Conservation (phyloP, 2,329 filamentous ascomycete genomes). For the Helicocarpus griseus region DNA sequence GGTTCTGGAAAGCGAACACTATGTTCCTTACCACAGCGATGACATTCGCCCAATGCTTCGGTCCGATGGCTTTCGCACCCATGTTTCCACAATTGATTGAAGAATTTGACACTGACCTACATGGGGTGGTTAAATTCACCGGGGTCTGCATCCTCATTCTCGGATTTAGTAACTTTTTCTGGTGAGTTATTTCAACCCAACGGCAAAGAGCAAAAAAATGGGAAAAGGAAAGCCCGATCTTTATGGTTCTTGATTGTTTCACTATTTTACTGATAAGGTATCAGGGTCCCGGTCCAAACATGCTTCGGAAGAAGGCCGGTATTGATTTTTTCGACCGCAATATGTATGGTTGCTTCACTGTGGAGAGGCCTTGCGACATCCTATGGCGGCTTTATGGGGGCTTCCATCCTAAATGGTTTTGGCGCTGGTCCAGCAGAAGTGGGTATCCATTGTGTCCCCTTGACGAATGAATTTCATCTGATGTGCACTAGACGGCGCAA, state of each 20-base stretch:
- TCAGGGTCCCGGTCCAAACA: slow-evolving; percentile 46
- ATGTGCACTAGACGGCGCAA: slow-evolving; percentile 40
- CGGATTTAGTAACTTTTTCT: slow-evolving; percentile 52
- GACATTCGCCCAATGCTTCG: slow-evolving; percentile 46
- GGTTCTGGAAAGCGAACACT: slow-evolving; percentile 39
- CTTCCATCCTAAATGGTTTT: slow-evolving; percentile 51
- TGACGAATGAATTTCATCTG: not conserved
- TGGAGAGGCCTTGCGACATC: slow-evolving; percentile 50
- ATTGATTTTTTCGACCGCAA: slow-evolving; percentile 41
- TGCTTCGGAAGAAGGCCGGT: slow-evolving; percentile 48
- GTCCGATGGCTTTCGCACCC: slow-evolving; percentile 45
- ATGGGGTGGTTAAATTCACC: slow-evolving; percentile 47
- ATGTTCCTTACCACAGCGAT: slow-evolving; percentile 39
- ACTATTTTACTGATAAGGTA: not conserved
- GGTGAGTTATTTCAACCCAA: slow-evolving; percentile 30
- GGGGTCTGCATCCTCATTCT: slow-evolving; percentile 48
- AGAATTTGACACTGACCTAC: slow-evolving; percentile 44
- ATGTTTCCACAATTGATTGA: slow-evolving; percentile 52
- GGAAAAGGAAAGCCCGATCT: too few relatives aligned
- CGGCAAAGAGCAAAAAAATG: too few relatives aligned
- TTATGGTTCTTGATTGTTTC: not conserved
- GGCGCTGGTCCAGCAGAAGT: slow-evolving; percentile 52
- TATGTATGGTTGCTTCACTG: slow-evolving; percentile 45
- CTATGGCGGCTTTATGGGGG: slow-evolving; percentile 56
- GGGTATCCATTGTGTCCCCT: not conserved